Conservation (phyloP, 2,329 filamentous ascomycete species). For the Capronia coronata region DNA sequence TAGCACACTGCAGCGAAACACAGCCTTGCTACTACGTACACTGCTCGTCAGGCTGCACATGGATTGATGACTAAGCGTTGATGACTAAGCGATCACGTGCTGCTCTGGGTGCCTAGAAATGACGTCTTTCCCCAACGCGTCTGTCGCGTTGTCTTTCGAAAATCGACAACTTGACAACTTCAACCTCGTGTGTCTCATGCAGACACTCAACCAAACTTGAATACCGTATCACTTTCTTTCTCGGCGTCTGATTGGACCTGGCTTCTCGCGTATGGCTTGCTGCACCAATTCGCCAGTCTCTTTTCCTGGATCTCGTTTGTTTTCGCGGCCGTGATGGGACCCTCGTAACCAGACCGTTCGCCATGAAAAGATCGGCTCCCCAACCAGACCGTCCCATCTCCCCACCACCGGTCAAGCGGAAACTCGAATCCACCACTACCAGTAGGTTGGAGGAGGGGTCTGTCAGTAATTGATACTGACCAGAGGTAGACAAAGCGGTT, state of each 20-base stretch:
- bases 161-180: neutral
- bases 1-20: too few relatives aligned
- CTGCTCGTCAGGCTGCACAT: too few relatives aligned
- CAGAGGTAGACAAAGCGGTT: slow-evolving; percentile 47
- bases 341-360: slow-evolving; percentile 3
- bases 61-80: too few relatives aligned
- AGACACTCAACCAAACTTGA: neutral
- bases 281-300: neutral
- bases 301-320: neutral
- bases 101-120: neutral
- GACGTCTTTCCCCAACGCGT: slow-evolving; percentile 1
- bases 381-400: slow-evolving; percentile 44
- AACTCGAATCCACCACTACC: slow-evolving; percentile 49
- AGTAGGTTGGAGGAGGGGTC: slow-evolving; percentile 35
- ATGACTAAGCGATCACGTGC: slow-evolving; percentile 15
- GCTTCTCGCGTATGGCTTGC: slow-evolving; percentile 14
- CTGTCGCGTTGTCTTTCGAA: neutral
- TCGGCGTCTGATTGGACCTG: too few relatives aligned
- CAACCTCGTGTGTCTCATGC: neutral
- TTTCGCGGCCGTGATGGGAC: neutral
- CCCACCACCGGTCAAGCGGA: slow-evolving; percentile 52
- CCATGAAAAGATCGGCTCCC: slow-evolving; percentile 35
- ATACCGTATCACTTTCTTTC: neutral
- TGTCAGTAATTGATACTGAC: slow-evolving; percentile 7
- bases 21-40: too few relatives aligned